Conservation (phyloP, 2,329 filamentous ascomycete species). For the Pestalotiopsis sp. region DNA sequence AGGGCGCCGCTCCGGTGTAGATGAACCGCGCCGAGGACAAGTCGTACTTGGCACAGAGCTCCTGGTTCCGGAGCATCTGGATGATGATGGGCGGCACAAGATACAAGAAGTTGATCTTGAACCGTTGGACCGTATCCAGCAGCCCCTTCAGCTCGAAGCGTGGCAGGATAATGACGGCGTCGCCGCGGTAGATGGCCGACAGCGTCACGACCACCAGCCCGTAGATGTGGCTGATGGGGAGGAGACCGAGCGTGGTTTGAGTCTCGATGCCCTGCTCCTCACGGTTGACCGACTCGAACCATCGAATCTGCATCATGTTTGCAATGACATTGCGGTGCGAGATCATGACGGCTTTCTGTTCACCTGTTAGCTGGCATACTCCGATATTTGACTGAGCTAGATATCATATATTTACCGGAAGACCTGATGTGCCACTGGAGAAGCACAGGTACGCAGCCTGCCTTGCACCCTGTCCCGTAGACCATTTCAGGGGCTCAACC, state of each 20-base stretch:
- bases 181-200: conserved; percentile 66
- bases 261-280: conserved; percentile 27
- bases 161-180: conserved; percentile 69
- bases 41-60: conserved; percentile 67
- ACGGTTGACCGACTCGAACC: conserved; percentile 39
- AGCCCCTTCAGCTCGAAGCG: conserved; percentile 71
- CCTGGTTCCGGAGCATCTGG: conserved; percentile 67
- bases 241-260: conserved; percentile 57
- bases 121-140: conserved; percentile 64
- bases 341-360: conserved; percentile 77
- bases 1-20: conserved; percentile 77
- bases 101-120: conserved; percentile 67
- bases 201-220: conserved; percentile 72
- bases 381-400: background rate
- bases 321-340: conserved; percentile 75
- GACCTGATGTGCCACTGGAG: conserved; percentile 72
- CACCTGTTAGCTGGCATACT: background rate
- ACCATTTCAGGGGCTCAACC: conserved; percentile 55
- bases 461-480: conserved; percentile 59
- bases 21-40: conserved; percentile 66
- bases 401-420: conserved; percentile 53
- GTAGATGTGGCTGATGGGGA: conserved; percentile 81
- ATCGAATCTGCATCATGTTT: conserved; percentile 65
- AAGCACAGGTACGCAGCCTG: conserved; percentile 73
- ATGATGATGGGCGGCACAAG: conserved; percentile 82